Evolutionary conservation across 1,284 basidiomycete species (phyloP), one percentile per base, ranked within the genome.

Genomic region (Sanghuangporus sanghuang): DNA sequence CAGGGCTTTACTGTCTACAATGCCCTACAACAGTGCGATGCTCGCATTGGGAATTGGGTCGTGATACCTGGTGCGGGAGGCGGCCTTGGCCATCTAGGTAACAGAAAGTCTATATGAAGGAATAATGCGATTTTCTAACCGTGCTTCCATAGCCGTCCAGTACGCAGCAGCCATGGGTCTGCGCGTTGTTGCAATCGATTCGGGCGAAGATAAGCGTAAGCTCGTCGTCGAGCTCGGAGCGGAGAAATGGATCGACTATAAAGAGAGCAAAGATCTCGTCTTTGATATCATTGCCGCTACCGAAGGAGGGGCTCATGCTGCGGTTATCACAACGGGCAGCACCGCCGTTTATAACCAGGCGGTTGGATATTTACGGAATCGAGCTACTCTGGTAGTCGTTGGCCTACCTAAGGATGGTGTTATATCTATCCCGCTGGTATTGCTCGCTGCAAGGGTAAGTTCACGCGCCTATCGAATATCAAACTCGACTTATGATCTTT

Each of bases 301-400:
- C 1, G 80, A 77, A 60, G 79, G 79, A 3, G 80, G 80, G 38
- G 78, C 79, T 4, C 79, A 83, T 65, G 81, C 79, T 6, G 74
- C 76, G 27, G 68, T 80, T 63, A 72, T 79, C 65, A 71, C 75
- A 46, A 66, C 69, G 0, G 65, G 67, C 2, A 63, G 58, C 21
- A 46, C 74, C 7, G 72, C 73, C 5, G 79, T 78, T 1, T 82
- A 81, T 74, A 73, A 77, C 44, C 75, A 79, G 67, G 81, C 80
- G n/a, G 72, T 81, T 64, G 72, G 73, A 18, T 79, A 80, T 73
- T 67, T 81, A 67, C 71, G 76, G 66, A 70, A 74, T 32, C 65
- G 74, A 65, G 75, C 79, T 59, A 66, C 71, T 11, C 72, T 83
- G 59, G 78, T 83, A 46, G 75, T 75, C 57, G 79, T 82, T 63